phyloP scores from a whole-genome alignment of 192 early-diverging fungal genomes.

The Pilaira anomala region DNA sequence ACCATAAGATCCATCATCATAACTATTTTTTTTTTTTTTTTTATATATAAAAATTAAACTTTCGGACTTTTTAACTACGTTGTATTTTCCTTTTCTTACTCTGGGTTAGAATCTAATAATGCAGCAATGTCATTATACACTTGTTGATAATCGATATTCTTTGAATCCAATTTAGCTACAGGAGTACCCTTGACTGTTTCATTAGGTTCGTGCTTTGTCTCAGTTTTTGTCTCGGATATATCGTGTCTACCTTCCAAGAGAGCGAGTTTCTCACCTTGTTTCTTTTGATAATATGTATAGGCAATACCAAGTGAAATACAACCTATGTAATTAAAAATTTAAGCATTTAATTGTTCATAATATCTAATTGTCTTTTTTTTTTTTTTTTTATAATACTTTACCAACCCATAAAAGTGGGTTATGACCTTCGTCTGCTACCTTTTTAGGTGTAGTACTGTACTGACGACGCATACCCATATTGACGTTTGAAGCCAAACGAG shows the following conservation, averaged over 20 bases:
- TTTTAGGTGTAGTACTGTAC: not conserved
- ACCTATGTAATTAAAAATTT: slow-evolving; percentile 11
- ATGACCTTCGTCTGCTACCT: not conserved
- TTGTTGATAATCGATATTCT: slow-evolving; percentile 60
- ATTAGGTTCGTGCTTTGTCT: not conserved
- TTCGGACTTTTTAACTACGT: not conserved
- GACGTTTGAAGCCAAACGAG: not conserved
- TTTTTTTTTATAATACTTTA: not conserved
- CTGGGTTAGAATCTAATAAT: slow-evolving; percentile 66
- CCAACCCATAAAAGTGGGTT: slow-evolving; percentile 3
- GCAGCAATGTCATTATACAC: slow-evolving; percentile 77
- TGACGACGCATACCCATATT: not conserved
- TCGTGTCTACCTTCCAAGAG: slow-evolving; percentile 6
- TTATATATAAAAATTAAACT: not conserved
- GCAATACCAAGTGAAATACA: slow-evolving; percentile 44
- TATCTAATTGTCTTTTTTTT: not conserved
- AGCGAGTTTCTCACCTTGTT: not conserved
- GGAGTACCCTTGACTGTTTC: not conserved
- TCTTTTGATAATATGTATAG: slow-evolving; percentile 46
- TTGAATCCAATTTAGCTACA: slow-evolving; percentile 30
- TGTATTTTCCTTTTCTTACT: slow-evolving; percentile 24
- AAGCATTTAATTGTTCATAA: not conserved
- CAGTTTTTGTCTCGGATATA: slow-evolving; percentile 8
- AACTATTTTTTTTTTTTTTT: slow-evolving; percentile 25
- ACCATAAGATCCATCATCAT: slow-evolving; percentile 78